Conservation (phyloP, 805 yeast species). For the Kodamaea kakaduensis region DNA sequence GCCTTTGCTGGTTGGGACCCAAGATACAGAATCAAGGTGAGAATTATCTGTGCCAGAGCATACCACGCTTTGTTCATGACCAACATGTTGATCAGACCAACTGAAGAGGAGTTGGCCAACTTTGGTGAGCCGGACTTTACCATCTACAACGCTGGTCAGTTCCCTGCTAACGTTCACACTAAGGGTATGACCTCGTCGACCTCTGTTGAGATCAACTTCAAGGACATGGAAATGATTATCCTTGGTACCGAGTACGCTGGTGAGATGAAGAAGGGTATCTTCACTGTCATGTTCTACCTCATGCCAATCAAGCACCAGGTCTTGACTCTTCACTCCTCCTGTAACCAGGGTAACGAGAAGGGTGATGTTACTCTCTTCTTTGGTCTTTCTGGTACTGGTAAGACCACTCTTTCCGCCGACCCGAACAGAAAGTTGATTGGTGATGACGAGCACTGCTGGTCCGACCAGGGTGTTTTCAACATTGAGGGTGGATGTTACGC, state of each 20-base stretch:
- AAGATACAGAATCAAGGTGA: slow-evolving; percentile 89
- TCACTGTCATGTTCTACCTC: slow-evolving; percentile 97
- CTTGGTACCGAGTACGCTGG: slow-evolving; percentile 99
- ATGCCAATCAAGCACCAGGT: slow-evolving; percentile 94
- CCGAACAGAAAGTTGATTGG: slow-evolving; percentile 92
- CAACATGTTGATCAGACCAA: slow-evolving; percentile 95
- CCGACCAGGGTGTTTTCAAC: slow-evolving; percentile 96
- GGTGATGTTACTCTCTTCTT: slow-evolving; percentile 93
- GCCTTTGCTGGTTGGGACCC: slow-evolving; percentile 99
- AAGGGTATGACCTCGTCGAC: slow-evolving; percentile 97
- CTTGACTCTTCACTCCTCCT: slow-evolving; percentile 90
- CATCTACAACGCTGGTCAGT: slow-evolving; percentile 96
- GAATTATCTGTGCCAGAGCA: slow-evolving; percentile 96
- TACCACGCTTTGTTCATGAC: slow-evolving; percentile 98
- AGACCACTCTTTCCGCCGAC: slow-evolving; percentile 95
- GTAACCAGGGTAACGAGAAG: slow-evolving; percentile 78
- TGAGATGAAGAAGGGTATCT: slow-evolving; percentile 99
- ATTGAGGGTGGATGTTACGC: slow-evolving; percentile 99
- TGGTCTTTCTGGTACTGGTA: slow-evolving; percentile 97
- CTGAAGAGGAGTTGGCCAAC: slow-evolving; percentile 77
- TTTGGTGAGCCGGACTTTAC: slow-evolving; percentile 98
- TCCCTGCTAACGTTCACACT: slow-evolving; percentile 96
- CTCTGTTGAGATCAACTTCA: slow-evolving; percentile 93
- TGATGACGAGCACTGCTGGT: slow-evolving; percentile 99
- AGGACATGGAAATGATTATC: slow-evolving; percentile 97